Percentiles rank a stretch among this genome's conserved stretches.
These are phyloP conservation scores for Penicillium rolfsii DNA, from an alignment of 2,329 filamentous ascomycete genomes.

Conservation along the genomic window DNA sequence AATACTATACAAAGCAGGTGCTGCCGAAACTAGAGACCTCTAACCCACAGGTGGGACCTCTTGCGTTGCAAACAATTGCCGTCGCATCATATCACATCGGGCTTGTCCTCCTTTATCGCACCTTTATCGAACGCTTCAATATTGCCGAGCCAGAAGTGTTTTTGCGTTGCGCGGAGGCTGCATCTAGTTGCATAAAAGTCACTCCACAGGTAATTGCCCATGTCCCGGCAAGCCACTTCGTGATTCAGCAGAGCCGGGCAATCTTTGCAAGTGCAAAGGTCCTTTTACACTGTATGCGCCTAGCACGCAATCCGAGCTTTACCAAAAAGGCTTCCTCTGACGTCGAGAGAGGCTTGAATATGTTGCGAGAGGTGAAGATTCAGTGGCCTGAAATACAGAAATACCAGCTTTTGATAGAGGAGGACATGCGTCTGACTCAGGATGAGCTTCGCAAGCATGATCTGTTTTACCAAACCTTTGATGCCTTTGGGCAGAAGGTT, in stretches of 20 bases:
- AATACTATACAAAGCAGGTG: background rate
- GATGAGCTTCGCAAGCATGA: background rate
- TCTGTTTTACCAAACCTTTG: background rate
- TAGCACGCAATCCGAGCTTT: background rate
- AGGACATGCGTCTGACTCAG: background rate
- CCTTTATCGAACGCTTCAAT: background rate
- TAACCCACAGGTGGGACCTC: background rate
- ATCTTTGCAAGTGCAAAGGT: background rate
- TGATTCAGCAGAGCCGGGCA: background rate
- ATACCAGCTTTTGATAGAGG: background rate
- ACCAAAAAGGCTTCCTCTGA: background rate
- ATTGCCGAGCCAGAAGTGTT: background rate
- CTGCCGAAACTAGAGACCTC: background rate
- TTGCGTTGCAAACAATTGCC: background rate
- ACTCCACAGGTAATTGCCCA: background rate
- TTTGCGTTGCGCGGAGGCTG: background rate
- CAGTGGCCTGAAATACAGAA: background rate
- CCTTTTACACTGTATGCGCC: background rate
- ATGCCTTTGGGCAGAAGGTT: background rate
- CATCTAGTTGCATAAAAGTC: background rate
- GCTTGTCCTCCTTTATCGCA: background rate
- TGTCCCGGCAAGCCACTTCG: background rate
- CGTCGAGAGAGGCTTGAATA: background rate
- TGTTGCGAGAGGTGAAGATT: background rate
- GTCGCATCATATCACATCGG: background rate